Conservation (phyloP, 1,284 basidiomycete species). For the Pterula multifida region DNA sequence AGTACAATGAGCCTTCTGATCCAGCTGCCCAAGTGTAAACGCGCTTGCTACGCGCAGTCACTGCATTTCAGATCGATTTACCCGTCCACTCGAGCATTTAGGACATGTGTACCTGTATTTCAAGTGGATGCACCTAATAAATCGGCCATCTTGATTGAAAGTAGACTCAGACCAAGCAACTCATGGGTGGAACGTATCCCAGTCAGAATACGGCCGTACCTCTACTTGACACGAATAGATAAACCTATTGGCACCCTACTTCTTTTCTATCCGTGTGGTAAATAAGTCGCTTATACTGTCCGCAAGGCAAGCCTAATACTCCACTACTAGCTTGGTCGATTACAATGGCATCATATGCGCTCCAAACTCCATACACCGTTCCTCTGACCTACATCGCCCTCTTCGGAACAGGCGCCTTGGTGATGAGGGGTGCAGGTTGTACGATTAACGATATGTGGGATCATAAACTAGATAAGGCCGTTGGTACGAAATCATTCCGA, state of each 20-base stretch:
- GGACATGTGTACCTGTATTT: background rate
- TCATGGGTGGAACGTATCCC: conserved; percentile 67
- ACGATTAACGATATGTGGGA: conserved; percentile 99
- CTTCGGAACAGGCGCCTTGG: conserved; percentile 83
- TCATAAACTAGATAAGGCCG: conserved; percentile 78
- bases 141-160: conserved; percentile 13
- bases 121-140: background rate
- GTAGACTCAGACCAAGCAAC: conserved; percentile 12
- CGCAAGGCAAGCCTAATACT: conserved; percentile 6
- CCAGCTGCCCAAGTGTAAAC: background rate
- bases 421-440: conserved; percentile 98
- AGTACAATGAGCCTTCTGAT: background rate
- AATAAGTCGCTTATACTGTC: too few relatives aligned
- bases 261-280: conserved; percentile 89
- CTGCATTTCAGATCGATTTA: background rate
- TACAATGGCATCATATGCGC: conserved; percentile 82
- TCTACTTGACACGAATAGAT: conserved; percentile 81
- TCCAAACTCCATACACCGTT: conserved; percentile 48
- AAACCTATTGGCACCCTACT: conserved; percentile 93
- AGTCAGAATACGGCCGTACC: conserved; percentile 56
- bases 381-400: conserved; percentile 70
- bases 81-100: background rate
- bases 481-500: conserved; percentile 46
- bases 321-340: conserved; percentile 78
- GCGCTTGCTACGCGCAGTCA: too few relatives aligned